Evolutionary conservation across 768 basidiomycete genomes (phyloP), one percentile per base, ranked within the genome.

Genomic region (Boletus vermiculosoides): DNA sequence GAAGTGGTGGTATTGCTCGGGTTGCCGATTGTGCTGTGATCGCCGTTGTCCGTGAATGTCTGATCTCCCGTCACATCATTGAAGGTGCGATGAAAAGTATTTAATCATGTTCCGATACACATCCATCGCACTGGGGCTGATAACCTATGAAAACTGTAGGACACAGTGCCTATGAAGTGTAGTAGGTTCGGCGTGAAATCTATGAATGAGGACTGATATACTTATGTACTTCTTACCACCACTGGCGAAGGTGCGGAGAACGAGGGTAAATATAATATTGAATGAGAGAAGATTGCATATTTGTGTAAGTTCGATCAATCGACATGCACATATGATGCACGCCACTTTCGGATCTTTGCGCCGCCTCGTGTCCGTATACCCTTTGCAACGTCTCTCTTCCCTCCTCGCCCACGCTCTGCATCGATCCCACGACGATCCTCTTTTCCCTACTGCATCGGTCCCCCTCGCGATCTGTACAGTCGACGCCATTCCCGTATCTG

Each of bases 61-160:
- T 68, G 66, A 41, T 67, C 33, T 18, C 63, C 55, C 2, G 53
- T 47, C 31, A 67, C 64, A 16, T 67, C 66, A 50, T 63, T 66
- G 55, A 67, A 59, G 15, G 49, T 61, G 31, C 52, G 44, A 40
- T 68, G 33, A 3, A 61, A 58, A 28, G 28, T 7, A 28, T 28
- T 28, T 28, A 28, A 28, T 28, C 5, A 1, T 7, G 28, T 28
- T 28, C 4, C 5, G 28, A 28, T 28, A 28, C 28, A 28, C 28
- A 28, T 28, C 28, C 4, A 7, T 28, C 5, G 28, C n/a, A n/a
- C n/a, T 28, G 28, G 5, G 28, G 28, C 6, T 28, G 1, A 6
- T 28, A 28, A 28, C 28, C 28, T 28, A 28, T 28, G 4, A 6
- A 28, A 28, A 28, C 28, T 28, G 28, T 28, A 28, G 28, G 28